These are phyloP conservation scores for Podospora anserina DNA, from an alignment of 495 filamentous ascomycete genomes.

Conservation along the genomic window DNA sequence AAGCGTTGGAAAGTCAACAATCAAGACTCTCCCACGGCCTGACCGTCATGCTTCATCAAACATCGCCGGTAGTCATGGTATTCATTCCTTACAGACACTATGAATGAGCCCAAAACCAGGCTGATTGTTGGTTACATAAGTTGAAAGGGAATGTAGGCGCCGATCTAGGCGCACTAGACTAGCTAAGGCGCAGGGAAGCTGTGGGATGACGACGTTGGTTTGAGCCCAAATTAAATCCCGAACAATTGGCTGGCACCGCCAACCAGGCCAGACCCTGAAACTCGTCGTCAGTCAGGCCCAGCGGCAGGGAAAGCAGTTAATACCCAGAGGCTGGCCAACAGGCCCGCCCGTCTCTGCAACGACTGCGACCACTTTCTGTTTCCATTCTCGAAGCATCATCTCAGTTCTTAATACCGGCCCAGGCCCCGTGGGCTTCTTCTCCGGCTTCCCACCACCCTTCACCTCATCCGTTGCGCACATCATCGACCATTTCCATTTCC, in stretches of 20 bases:
- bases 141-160: slow-evolving; percentile 5
- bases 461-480: background rate
- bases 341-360: slow-evolving; percentile 12
- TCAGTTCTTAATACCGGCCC: slow-evolving; percentile 11
- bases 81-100: background rate
- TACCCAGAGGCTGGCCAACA: slow-evolving; percentile 1
- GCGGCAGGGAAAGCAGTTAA: slow-evolving; percentile 3
- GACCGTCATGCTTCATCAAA: background rate
- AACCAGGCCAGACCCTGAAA: slow-evolving; percentile 40
- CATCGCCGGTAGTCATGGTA: background rate
- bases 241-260: slow-evolving; percentile 32
- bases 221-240: slow-evolving; percentile 31
- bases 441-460: background rate
- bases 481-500: no score
- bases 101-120: slow-evolving; percentile 2
- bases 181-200: slow-evolving; percentile 18
- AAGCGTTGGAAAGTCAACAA: background rate
- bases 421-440: slow-evolving; percentile 7
- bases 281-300: slow-evolving; percentile 14
- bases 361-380: background rate
- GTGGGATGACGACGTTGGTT: slow-evolving; percentile 50
- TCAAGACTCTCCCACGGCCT: background rate
- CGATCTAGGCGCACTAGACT: slow-evolving; percentile 12
- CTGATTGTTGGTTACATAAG: background rate
- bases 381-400: background rate